A percentile compares a stretch with the other conserved stretches of the same genome.
These are phyloP conservation scores for Phaeosphaeriaceae sp. DNA, from an alignment of 2,329 filamentous ascomycete genomes.

Conservation along the genomic window DNA sequence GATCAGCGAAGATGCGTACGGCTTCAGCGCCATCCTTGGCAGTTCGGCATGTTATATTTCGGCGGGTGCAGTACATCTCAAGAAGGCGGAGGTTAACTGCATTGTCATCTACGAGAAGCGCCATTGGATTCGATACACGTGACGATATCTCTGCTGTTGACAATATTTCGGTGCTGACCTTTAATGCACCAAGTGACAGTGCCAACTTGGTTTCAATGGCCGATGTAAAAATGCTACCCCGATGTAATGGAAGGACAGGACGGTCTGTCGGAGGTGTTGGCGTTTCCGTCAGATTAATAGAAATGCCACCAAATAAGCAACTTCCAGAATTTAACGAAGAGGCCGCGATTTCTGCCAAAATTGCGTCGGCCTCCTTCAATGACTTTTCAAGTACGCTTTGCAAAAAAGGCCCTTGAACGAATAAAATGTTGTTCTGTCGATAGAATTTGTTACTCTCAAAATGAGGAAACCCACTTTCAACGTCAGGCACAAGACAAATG, in stretches of 20 bases:
- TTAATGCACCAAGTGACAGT: conserved; percentile 15
- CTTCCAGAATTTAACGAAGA: background rate
- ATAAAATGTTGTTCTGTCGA: conserved; percentile 28
- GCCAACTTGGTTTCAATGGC: conserved; percentile 13
- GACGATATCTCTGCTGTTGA: background rate
- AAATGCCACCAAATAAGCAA: background rate
- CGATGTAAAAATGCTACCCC: conserved; percentile 10
- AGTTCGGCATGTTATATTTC: conserved; percentile 44
- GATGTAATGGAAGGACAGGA: background rate
- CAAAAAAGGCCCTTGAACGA: conserved; percentile 35
- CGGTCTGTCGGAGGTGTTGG: background rate
- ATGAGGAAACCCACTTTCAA: conserved; percentile 17
- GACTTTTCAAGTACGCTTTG: conserved; percentile 23
- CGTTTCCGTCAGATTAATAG: conserved; percentile 2
- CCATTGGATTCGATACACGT: conserved; percentile 22
- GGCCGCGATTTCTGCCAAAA: conserved; percentile 14
- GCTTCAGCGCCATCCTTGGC: conserved; percentile 52
- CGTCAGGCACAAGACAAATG: conserved; percentile 39
- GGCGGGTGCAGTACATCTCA: conserved; percentile 56
- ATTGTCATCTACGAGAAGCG: conserved; percentile 56
- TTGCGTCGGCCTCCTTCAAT: conserved; percentile 17
- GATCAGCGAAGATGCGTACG: conserved; percentile 39
- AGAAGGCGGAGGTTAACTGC: conserved; percentile 54
- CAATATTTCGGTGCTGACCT: conserved; percentile 3
- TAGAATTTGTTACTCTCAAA: conserved; percentile 19